Percentiles rank a stretch among this genome's conserved stretches.
phyloP scores from a whole-genome alignment of 228 moss, liverwort and hornwort species.

The Sphagnum fallax region DNA sequence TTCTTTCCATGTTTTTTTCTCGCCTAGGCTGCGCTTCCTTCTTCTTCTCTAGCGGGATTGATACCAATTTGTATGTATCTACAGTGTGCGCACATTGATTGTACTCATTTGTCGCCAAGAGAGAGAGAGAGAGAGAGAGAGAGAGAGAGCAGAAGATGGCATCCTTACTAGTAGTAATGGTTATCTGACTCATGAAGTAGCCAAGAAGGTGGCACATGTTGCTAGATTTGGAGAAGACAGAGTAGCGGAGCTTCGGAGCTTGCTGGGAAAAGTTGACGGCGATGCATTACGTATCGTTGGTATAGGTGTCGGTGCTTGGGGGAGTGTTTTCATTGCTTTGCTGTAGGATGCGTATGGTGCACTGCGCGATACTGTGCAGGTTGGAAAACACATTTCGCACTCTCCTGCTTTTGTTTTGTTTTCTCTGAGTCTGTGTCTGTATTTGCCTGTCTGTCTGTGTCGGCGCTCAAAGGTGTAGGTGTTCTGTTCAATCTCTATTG shows the following conservation, averaged over 20 bases:
- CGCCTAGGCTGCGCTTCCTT: no score
- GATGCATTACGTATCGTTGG: conserved; percentile 43
- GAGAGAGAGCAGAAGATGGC: not conserved
- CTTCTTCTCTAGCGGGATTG: not conserved
- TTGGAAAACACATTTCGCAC: not conserved
- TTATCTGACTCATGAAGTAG: no score
- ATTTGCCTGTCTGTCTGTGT: not conserved
- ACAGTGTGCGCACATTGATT: not conserved
- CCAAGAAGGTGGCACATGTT: not conserved
- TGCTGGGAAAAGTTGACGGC: conserved; percentile 42
- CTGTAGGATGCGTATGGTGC: conserved; percentile 51
- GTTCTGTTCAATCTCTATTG: not conserved
- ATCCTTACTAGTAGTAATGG: no score
- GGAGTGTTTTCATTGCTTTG: conserved; percentile 54
- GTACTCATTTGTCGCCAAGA: no score
- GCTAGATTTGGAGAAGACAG: conserved; percentile 14
- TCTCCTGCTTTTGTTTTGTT: not conserved
- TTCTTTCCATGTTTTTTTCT: no score
- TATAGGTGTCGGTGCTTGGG: conserved; percentile 53
- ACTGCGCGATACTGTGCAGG: conserved; percentile 46
- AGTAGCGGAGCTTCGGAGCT: conserved; percentile 29
- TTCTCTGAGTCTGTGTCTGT: no score
- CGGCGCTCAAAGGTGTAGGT: not conserved
- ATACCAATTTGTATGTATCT: no score
- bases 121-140: no score